Evolutionary conservation across 306 rosid genomes (phyloP).

Genomic region (Trifolium pratense): DNA sequence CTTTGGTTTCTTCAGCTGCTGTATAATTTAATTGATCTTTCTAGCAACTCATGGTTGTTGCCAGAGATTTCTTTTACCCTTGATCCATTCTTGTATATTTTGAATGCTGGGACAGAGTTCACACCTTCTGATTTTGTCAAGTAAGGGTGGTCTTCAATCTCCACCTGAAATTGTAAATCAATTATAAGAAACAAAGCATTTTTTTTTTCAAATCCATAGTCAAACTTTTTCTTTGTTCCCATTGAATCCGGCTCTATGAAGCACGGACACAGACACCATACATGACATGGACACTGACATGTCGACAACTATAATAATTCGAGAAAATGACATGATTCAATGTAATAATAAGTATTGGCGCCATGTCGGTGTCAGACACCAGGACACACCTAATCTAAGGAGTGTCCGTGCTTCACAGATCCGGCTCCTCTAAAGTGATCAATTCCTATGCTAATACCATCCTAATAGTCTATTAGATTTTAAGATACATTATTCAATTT

Average conservation of each 20-base stretch:
- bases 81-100: constrained; percentile 91
- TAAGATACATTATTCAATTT: neutral
- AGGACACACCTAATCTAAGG: no score
- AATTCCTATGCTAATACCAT: no score
- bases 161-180: constrained; percentile 62
- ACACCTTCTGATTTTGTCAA: constrained; percentile 82
- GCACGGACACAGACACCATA: no score
- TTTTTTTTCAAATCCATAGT: neutral
- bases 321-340: no score
- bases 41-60: constrained; percentile 64
- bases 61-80: constrained; percentile 82
- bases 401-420: no score
- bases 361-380: no score
- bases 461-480: neutral
- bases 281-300: no score
- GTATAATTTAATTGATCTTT: constrained; percentile 75
- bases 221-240: no score
- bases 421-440: no score
- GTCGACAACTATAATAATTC: no score
- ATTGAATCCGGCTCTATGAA: no score
- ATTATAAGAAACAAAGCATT: neutral
- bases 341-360: no score
- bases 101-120: constrained; percentile 73
- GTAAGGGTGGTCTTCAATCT: constrained; percentile 87
- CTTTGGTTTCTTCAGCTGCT: constrained; percentile 57